phyloP scores from a whole-genome alignment of 768 basidiomycete species.

The Lactarius tabidus region DNA sequence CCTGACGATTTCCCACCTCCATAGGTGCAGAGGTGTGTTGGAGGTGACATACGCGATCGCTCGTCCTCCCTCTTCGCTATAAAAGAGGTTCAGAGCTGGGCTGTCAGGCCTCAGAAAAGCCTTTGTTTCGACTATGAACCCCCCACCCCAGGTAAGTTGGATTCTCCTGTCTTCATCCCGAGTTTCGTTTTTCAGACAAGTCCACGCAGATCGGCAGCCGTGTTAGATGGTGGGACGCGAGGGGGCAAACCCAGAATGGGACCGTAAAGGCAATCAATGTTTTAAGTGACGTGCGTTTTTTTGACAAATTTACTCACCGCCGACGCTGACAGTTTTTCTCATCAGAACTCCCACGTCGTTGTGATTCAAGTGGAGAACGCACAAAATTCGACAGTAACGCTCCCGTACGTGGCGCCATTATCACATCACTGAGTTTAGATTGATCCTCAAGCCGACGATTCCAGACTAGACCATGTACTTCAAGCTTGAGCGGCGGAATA shows the following conservation, averaged over 20 bases:
- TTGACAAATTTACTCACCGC: constrained; percentile 1
- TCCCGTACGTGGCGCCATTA: constrained; percentile 51
- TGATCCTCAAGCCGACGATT: neutral
- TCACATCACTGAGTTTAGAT: neutral
- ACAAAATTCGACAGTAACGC: constrained; percentile 39
- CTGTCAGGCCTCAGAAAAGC: constrained; percentile 14
- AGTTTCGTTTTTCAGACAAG: constrained; percentile 21
- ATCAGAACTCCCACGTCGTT: constrained; percentile 60
- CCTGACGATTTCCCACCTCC: constrained; percentile 6
- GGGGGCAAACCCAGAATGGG: constrained; percentile 54
- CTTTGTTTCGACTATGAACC: constrained; percentile 70
- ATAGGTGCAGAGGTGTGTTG: constrained; percentile 15
- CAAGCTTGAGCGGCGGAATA: constrained; percentile 1
- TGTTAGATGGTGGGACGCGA: constrained; percentile 62
- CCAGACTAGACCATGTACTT: constrained; percentile 15
- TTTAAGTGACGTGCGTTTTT: constrained; percentile 51
- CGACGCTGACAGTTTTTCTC: constrained; percentile 7
- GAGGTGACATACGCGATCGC: constrained; percentile 18
- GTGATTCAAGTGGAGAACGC: constrained; percentile 44
- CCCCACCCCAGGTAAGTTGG: constrained; percentile 40
- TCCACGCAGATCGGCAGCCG: constrained; percentile 55
- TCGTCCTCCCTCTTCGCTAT: constrained; percentile 1
- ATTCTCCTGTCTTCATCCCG: constrained; percentile 1
- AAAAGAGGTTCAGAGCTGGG: constrained; percentile 11
- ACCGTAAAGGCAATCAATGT: constrained; percentile 51